Percentiles rank a stretch among this genome's conserved stretches.
Conservation (phyloP, 345 rosid species). For the Salix exigua region DNA sequence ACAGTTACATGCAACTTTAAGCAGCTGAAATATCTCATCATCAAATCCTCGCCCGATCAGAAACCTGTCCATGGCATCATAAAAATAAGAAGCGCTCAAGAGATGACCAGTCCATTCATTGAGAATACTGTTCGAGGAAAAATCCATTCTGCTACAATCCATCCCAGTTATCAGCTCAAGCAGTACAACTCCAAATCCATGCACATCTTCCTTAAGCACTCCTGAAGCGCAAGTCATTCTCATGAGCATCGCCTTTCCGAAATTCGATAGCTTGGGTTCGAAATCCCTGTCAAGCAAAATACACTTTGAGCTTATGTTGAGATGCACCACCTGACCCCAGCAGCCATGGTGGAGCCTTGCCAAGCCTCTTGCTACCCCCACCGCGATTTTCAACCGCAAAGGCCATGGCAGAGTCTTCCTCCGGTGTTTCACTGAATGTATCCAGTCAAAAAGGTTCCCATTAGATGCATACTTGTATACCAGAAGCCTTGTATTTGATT, state of each 20-base stretch:
- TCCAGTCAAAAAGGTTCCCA: slow-evolving; percentile 21
- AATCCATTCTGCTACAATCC: slow-evolving; percentile 9
- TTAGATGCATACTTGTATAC: slow-evolving; percentile 25
- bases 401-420: slow-evolving; percentile 18
- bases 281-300: slow-evolving; percentile 18
- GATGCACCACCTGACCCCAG: slow-evolving; percentile 12
- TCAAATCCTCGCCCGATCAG: too few relatives aligned
- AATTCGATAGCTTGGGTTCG: slow-evolving; percentile 19
- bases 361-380: slow-evolving; percentile 23
- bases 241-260: slow-evolving; percentile 5
- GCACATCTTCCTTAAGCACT: slow-evolving; percentile 21
- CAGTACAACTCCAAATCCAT: slow-evolving; percentile 19
- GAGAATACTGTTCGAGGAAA: background rate
- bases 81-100: background rate
- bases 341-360: slow-evolving; percentile 29
- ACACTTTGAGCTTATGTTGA: slow-evolving; percentile 10
- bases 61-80: too few relatives aligned
- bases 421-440: background rate
- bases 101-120: slow-evolving; percentile 13
- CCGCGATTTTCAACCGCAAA: slow-evolving; percentile 23
- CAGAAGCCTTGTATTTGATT: slow-evolving; percentile 14
- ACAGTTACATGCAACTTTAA: too few relatives aligned
- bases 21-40: too few relatives aligned
- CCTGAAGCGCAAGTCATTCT: background rate
- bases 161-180: slow-evolving; percentile 26